Conservation (phyloP, 306 rosid genomes). For the Datisca glomerata region DNA sequence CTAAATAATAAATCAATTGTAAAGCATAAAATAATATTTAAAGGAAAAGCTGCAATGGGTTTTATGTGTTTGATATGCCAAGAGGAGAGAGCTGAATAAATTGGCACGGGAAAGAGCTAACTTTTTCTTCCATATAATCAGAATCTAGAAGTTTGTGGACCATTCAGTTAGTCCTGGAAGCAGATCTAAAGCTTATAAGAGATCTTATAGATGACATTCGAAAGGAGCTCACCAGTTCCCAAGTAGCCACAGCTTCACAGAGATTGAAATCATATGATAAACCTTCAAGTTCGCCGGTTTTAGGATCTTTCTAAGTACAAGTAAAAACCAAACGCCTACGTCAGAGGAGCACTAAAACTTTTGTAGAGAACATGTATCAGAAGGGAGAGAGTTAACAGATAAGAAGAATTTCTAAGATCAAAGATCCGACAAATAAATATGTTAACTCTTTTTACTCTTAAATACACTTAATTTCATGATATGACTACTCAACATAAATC, state of each 20-base stretch:
- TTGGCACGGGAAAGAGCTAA: no score
- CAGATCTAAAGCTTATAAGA: neutral
- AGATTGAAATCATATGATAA: slow-evolving; percentile 72
- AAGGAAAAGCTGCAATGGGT: no score
- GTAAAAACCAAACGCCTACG: slow-evolving; percentile 16
- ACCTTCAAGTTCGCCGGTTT: slow-evolving; percentile 86
- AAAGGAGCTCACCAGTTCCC: slow-evolving; percentile 71
- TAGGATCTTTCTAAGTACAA: slow-evolving; percentile 68
- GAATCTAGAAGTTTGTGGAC: neutral
- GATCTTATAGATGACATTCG: neutral
- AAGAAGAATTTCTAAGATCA: neutral
- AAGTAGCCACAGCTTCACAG: slow-evolving; percentile 90
- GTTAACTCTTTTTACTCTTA: no score
- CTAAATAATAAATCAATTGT: slow-evolving; percentile 28
- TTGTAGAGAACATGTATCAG: neutral
- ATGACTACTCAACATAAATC: slow-evolving; percentile 2
- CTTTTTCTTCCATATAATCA: no score
- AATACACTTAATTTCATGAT: no score
- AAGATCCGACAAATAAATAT: neutral
- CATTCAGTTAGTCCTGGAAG: slow-evolving; percentile 2
- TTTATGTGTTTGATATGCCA: no score
- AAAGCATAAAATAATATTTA: no score
- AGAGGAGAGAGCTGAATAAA: no score
- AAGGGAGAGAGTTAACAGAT: neutral
- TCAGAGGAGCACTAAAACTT: neutral